These are phyloP conservation scores for Neurospora intermedia DNA, from an alignment of 495 filamentous ascomycete genomes.

Conservation along the genomic window DNA sequence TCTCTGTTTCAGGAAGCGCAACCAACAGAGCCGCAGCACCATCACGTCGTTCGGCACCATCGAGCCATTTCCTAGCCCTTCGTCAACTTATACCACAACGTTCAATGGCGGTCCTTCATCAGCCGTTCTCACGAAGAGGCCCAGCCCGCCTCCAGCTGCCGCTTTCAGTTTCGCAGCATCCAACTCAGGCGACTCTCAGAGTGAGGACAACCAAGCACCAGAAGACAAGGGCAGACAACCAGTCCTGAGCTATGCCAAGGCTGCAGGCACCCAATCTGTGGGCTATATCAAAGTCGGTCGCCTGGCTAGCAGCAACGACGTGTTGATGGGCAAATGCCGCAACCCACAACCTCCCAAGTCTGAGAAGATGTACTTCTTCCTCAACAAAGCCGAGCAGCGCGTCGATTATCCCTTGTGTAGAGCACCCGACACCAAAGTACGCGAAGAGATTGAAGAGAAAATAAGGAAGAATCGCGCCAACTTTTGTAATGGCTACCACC, in stretches of 20 bases:
- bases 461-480: constrained; percentile 14
- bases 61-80: not conserved
- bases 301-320: not conserved
- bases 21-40: not conserved
- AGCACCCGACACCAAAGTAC: constrained; percentile 5
- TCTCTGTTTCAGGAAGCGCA: constrained; percentile 5
- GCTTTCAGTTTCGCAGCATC: not conserved
- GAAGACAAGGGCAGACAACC: not conserved
- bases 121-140: not conserved
- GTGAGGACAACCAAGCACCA: not conserved
- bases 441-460: constrained; percentile 16
- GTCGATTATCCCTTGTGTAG: constrained; percentile 24
- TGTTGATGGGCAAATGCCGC: constrained; percentile 15
- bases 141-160: not conserved
- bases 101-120: not conserved
- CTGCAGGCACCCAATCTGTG: too few relatives aligned
- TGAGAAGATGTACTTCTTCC: constrained; percentile 10
- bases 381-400: constrained; percentile 23
- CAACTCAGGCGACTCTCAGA: not conserved
- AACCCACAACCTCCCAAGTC: constrained; percentile 1
- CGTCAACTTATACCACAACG: not conserved
- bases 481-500: constrained; percentile 28
- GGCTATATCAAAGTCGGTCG: constrained; percentile 14
- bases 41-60: not conserved
- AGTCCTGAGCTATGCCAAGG: too few relatives aligned